Conservation (phyloP, 2,329 filamentous ascomycete genomes). For the Canariomyces notabilis region DNA sequence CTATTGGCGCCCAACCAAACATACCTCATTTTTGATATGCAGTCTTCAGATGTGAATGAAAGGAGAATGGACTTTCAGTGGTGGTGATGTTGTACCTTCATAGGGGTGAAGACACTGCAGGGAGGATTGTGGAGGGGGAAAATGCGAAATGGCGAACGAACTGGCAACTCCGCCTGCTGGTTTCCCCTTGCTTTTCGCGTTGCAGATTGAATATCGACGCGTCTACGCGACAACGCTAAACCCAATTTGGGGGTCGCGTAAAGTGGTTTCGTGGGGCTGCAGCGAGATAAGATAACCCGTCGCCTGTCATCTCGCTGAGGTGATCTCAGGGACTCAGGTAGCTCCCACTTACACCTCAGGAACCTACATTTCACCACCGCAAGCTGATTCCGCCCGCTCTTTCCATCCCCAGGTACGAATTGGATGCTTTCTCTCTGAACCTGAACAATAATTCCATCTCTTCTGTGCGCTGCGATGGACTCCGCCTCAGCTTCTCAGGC, state of each 20-base stretch:
- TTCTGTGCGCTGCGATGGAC: constrained; percentile 30
- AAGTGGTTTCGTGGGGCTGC: constrained; percentile 25
- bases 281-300: constrained; percentile 11
- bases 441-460: background rate
- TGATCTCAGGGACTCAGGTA: background rate
- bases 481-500: constrained; percentile 28
- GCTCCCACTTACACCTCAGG: too few relatives aligned
- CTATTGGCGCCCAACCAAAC: background rate
- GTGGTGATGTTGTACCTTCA: constrained; percentile 7
- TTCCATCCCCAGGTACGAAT: background rate
- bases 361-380: too few relatives aligned
- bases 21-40: background rate
- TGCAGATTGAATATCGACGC: constrained; percentile 16
- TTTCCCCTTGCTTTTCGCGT: constrained; percentile 23
- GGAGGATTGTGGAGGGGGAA: constrained; percentile 11
- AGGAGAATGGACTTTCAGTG: too few relatives aligned
- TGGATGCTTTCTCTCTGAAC: background rate
- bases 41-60: background rate
- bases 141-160: constrained; percentile 13
- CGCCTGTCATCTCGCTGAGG: background rate
- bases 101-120: constrained; percentile 4
- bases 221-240: constrained; percentile 23
- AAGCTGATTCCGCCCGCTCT: background rate
- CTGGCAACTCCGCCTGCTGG: constrained; percentile 12
- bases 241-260: constrained; percentile 22